Percentiles rank a stretch among this genome's conserved stretches.
Evolutionary conservation across 1,284 basidiomycete genomes (phyloP).

Genomic region (Cutaneotrichosporon sp.): DNA sequence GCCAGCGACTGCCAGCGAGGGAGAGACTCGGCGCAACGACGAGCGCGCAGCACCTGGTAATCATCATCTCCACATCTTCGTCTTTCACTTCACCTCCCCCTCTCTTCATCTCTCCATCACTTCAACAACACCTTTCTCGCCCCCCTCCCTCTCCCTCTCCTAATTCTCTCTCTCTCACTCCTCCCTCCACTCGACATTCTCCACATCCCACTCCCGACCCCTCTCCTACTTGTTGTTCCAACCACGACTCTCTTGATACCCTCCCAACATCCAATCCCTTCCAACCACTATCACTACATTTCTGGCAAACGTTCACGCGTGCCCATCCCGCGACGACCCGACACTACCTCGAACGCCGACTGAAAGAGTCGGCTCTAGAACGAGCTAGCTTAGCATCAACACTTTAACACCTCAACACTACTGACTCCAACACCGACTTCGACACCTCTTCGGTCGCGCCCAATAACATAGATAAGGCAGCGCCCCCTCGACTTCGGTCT

Average conservation of each 20-base stretch:
- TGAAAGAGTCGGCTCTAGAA: too few relatives aligned
- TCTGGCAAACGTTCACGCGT: background rate
- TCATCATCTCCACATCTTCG: background rate
- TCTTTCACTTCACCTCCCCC: background rate
- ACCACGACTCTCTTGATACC: background rate
- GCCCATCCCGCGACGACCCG: background rate
- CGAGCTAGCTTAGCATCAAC: too few relatives aligned
- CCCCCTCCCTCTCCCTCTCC: constrained; percentile 2
- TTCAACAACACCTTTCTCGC: too few relatives aligned
- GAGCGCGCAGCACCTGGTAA: background rate
- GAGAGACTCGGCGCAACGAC: background rate
- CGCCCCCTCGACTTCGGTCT: constrained; percentile 1
- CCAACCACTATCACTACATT: background rate
- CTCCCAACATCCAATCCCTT: background rate
- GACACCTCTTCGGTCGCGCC: background rate
- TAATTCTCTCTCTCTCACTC: background rate
- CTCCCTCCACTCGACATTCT: background rate
- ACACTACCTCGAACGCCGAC: background rate
- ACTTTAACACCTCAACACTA: too few relatives aligned
- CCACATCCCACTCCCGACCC: too few relatives aligned
- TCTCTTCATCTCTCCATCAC: constrained; percentile 2
- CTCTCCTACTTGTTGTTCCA: background rate
- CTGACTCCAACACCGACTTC: background rate
- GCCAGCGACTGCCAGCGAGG: too few relatives aligned
- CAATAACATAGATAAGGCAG: background rate